Percentiles rank a stretch among this genome's conserved stretches.
Conservation (phyloP, 2,329 filamentous ascomycete genomes). For the Calonectria pteridis region DNA sequence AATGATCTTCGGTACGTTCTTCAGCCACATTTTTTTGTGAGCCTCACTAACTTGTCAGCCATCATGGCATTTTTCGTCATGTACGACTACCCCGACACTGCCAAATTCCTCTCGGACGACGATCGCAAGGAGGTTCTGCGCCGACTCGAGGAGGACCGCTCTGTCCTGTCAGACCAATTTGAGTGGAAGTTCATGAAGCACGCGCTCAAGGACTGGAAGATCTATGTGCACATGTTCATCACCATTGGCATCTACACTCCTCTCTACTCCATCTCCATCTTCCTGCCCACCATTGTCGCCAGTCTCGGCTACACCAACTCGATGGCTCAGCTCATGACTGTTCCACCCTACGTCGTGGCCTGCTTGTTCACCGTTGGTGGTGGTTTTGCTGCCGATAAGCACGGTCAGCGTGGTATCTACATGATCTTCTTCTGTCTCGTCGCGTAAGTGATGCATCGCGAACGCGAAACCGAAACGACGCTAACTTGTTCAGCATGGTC, state of each 20-base stretch:
- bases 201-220: constrained; percentile 71
- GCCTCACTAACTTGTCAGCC: constrained; percentile 51
- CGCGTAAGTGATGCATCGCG: constrained; percentile 45
- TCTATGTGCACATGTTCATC: constrained; percentile 68
- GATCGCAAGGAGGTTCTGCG: constrained; percentile 59
- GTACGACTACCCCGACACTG: constrained; percentile 69
- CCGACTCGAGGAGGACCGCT: constrained; percentile 58
- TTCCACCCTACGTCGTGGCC: constrained; percentile 54
- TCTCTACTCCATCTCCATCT: constrained; percentile 54
- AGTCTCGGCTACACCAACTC: constrained; percentile 53
- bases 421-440: constrained; percentile 53
- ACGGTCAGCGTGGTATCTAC: constrained; percentile 53
- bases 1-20: constrained; percentile 53
- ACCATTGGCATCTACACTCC: constrained; percentile 68
- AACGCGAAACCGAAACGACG: not conserved
- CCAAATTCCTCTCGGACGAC: constrained; percentile 59
- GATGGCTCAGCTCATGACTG: constrained; percentile 53
- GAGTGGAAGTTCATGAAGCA: constrained; percentile 66
- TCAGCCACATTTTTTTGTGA: not conserved
- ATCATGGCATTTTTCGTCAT: constrained; percentile 63
- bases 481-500: constrained; percentile 45
- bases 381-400: constrained; percentile 58
- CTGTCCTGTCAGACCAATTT: constrained; percentile 67
- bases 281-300: constrained; percentile 53
- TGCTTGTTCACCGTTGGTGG: constrained; percentile 51